Base-by-base conservation (phyloP, 2,329 filamentous ascomycete genomes). In the Ophiostoma angusticollis region DNA sequence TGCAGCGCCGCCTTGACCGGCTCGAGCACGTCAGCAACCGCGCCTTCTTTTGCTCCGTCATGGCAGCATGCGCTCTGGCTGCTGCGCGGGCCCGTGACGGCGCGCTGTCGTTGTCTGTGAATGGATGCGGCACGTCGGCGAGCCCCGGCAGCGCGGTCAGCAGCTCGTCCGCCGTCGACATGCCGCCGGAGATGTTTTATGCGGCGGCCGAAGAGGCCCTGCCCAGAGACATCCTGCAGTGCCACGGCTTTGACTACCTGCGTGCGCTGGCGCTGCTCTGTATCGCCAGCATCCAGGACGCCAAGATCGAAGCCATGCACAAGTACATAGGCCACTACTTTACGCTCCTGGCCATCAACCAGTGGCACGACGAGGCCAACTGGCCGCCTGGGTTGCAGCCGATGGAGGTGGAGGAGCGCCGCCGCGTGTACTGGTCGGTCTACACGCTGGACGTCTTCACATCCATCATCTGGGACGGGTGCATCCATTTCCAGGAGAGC, bases 371-470 rank as follows among this genome's bases (percentile, higher is more conserved):
- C 39, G 50, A 52, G 35, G 28, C 45, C 25, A 51, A 50, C 42
- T 52, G 50, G 50, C 41, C 44, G 8, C 24, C 39, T 6, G 41
- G 39, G 11, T 36, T 50, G 11, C 23, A 37, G 6, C 14, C 35
- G 8, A 38, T 36, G 11, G 49, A 51, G 34, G 40, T 40, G 6
- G 49, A 51, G 25, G 48, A 51, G 39, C 37, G 46, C 5, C 42
- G 48, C 17, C 46, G 48, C 13, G 27, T 50, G 60, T 67, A 65
- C 47, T 75, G 71, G 71, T 68, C 68, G 27, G 70, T 69, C 40
- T 75, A 74, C 48, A 69, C 65, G 8, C 53, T 74, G 2, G 71
- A 75, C 40, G 60, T 75, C 3, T 72, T 67, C 50, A 60, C 64
- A 0, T 62, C 66, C 3, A 63, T 71, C 28, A 66, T 74, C 7